Evolutionary conservation across 1,139 yeast genomes (phyloP), one percentile per base, ranked within the genome.

Genomic region (Blastobotrys elegans): DNA sequence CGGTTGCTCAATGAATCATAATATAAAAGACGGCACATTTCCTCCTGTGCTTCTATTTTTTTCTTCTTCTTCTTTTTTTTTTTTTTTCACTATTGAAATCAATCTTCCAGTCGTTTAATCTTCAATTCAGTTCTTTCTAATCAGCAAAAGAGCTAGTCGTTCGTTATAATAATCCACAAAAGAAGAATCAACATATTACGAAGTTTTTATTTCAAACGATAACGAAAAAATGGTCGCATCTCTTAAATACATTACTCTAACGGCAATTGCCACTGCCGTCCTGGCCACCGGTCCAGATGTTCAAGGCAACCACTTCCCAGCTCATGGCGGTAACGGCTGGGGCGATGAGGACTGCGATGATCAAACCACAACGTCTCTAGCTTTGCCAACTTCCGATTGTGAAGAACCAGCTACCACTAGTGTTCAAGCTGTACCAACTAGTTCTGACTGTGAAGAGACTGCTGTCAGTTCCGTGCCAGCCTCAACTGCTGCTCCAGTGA

Each of bases 391-490:
- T 13, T 14, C 24, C 4, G 16, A 20, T 11, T 24, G 26, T 20
- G 38, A 21, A 34, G 46, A 42, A 16, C 48, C 48, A 45, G 47
- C 29, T 32, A 17, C 37, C 30, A 17, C 37, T 16, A 27, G n/a
- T 24, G 42, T 40, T 20, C 39, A 29, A 44, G 36, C 38, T 14
- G 33, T n/a, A n/a, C 10, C 47, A n/a, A 37, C 34, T 31, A 31
- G 43, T 27, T 20, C 20, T 32, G 38, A 41, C 14, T 13, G 27
- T 20, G 21, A 21, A 17, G 20, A 26, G 10, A 16, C 48, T 27
- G 32, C 48, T 40, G 48, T 22, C 14, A 27, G 43, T 18, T 31
- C 44, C 21, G 46, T 44, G 1, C 49, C 49, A 43, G 49, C 41
- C 20, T n/a, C n/a, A n/a, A 22, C 36, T 4, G 20, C 41, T 13